Percentiles rank a stretch among this genome's conserved stretches.
phyloP scores from a whole-genome alignment of 2,329 filamentous ascomycete genomes.

The Aschersonia sp. region DNA sequence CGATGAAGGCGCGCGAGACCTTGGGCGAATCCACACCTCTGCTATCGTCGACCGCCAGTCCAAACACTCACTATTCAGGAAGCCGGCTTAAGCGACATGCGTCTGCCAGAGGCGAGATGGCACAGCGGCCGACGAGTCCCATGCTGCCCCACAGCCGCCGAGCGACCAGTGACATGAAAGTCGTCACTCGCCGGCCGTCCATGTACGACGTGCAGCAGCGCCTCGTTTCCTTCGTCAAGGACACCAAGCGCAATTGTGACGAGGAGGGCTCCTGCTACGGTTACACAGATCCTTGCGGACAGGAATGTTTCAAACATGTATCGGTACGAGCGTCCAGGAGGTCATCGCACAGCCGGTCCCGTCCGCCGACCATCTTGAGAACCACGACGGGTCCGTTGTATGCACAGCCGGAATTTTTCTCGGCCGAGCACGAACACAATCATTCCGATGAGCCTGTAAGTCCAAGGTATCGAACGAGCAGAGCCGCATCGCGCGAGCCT shows the following conservation, averaged over 20 bases:
- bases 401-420: slow-evolving; percentile 11
- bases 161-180: slow-evolving; percentile 13
- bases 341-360: slow-evolving; percentile 10
- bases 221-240: slow-evolving; percentile 50
- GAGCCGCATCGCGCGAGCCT: slow-evolving; percentile 24
- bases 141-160: slow-evolving; percentile 10
- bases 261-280: slow-evolving; percentile 46
- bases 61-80: slow-evolving; percentile 12
- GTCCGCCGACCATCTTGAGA: slow-evolving; percentile 23
- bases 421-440: slow-evolving; percentile 3
- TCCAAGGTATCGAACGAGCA: slow-evolving; percentile 19
- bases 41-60: slow-evolving; percentile 13
- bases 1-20: slow-evolving; percentile 5
- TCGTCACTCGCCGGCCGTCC: slow-evolving; percentile 32
- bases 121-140: slow-evolving; percentile 11
- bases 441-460: slow-evolving; percentile 14
- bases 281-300: slow-evolving; percentile 50
- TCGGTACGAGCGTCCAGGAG: slow-evolving; percentile 18
- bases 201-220: slow-evolving; percentile 38
- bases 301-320: slow-evolving; percentile 49
- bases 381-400: slow-evolving; percentile 23
- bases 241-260: slow-evolving; percentile 49
- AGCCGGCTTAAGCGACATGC: slow-evolving; percentile 13
- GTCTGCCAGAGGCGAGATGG: slow-evolving; percentile 14
- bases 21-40: slow-evolving; percentile 34